A percentile compares a stretch with the other conserved stretches of the same genome.
Evolutionary conservation across 331 rosid genomes (phyloP).

Genomic region (Quercus phellos): DNA sequence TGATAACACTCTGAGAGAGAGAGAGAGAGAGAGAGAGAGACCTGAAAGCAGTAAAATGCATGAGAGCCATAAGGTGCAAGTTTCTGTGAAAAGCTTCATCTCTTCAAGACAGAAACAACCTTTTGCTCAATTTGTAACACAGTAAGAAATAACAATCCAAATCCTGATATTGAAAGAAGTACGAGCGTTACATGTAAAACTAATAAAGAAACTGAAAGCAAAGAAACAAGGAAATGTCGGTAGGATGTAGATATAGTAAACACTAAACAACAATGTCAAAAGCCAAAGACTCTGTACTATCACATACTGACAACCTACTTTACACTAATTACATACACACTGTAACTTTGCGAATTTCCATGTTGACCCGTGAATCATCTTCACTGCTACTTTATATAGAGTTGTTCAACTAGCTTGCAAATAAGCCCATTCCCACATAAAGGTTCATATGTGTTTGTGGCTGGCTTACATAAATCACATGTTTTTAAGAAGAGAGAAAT

Average conservation of each 20-base stretch:
- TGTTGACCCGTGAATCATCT: slow-evolving; percentile 23
- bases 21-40: slow-evolving; percentile 16
- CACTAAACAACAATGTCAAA: background rate
- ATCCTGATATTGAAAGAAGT: background rate
- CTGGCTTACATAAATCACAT: no score
- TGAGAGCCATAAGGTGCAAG: slow-evolving; percentile 26
- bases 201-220: background rate
- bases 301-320: slow-evolving; percentile 10
- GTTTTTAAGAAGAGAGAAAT: no score
- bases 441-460: no score
- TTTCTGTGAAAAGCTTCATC: slow-evolving; percentile 37
- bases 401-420: no score
- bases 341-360: background rate
- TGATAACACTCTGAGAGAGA: background rate
- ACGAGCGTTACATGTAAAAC: background rate
- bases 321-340: background rate
- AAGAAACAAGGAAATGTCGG: background rate
- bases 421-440: no score
- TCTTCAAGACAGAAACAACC: slow-evolving; percentile 11
- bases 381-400: background rate
- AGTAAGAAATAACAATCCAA: background rate
- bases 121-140: background rate
- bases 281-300: background rate
- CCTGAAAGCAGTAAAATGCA: slow-evolving; percentile 46
- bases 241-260: background rate